Conservation (phyloP, 2,329 filamentous ascomycete species). For the Pseudogymnoascus sp. region DNA sequence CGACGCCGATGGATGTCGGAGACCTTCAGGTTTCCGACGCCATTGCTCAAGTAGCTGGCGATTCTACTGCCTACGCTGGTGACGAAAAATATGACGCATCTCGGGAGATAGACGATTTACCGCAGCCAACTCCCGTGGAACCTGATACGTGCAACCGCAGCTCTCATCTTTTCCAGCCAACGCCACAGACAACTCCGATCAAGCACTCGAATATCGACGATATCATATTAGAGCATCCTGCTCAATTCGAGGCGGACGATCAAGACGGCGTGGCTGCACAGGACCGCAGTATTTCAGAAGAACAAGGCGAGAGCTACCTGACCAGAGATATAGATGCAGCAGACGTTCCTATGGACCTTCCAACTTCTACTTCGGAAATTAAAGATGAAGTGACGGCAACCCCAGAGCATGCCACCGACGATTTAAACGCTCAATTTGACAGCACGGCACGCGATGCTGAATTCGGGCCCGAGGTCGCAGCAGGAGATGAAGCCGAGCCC, state of each 20-base stretch:
- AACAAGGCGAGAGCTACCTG: background rate
- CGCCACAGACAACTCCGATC: constrained; percentile 22
- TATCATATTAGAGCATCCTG: constrained; percentile 7
- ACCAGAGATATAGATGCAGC: background rate
- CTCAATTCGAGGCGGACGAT: constrained; percentile 4
- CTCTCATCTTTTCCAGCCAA: constrained; percentile 35
- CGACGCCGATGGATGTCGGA: background rate
- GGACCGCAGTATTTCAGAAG: background rate
- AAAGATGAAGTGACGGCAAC: background rate
- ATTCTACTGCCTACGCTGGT: background rate
- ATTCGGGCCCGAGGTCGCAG: background rate
- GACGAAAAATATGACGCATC: background rate
- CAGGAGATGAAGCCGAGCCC: background rate
- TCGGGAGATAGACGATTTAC: constrained; percentile 14
- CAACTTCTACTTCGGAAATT: background rate
- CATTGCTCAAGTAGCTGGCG: background rate
- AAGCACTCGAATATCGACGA: background rate
- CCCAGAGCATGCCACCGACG: background rate
- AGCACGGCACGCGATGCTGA: background rate
- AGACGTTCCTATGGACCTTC: background rate
- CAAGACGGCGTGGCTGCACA: background rate
- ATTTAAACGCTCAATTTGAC: background rate
- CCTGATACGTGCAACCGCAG: constrained; percentile 36
- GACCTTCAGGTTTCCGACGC: background rate
- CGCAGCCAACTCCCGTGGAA: constrained; percentile 33